Conservation (phyloP, 495 filamentous ascomycete genomes). For the Hypoxylon subgilvum region DNA sequence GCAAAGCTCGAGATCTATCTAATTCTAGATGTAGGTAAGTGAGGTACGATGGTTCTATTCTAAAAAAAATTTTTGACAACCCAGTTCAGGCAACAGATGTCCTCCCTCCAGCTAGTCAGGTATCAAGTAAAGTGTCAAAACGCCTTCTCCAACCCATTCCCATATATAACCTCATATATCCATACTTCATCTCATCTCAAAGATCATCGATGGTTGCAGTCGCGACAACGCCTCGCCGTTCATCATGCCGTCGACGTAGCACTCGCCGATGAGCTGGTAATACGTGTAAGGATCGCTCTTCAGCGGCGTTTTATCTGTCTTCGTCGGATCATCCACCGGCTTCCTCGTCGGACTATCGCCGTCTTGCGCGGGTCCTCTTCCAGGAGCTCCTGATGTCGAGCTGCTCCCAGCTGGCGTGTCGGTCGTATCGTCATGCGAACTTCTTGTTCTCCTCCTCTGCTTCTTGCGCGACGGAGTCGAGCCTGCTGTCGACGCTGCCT, state of each 20-base stretch:
- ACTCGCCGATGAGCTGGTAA: constrained; percentile 26
- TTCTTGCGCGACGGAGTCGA: too few relatives aligned
- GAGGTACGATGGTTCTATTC: too few relatives aligned
- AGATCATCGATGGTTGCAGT: constrained; percentile 3
- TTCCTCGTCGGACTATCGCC: too few relatives aligned
- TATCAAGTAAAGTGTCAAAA: too few relatives aligned
- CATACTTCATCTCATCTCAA: constrained; percentile 19
- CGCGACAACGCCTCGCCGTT: constrained; percentile 15
- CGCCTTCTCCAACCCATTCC: too few relatives aligned
- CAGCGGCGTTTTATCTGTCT: neutral
- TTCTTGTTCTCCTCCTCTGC: too few relatives aligned
- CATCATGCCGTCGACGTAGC: constrained; percentile 22
- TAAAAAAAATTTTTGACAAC: too few relatives aligned
- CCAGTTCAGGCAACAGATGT: too few relatives aligned
- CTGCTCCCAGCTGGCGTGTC: neutral
- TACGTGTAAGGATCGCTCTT: constrained; percentile 8
- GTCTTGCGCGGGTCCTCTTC: neutral
- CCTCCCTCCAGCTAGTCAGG: too few relatives aligned
- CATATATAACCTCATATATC: too few relatives aligned
- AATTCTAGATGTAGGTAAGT: too few relatives aligned
- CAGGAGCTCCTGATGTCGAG: neutral
- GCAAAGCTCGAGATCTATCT: too few relatives aligned
- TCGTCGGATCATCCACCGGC: neutral
- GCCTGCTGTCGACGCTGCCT: neutral
- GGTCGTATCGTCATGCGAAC: neutral